Percentiles rank a stretch among this genome's conserved stretches.
Conservation (phyloP, 2,329 filamentous ascomycete genomes). For the Colletotrichum melonis region DNA sequence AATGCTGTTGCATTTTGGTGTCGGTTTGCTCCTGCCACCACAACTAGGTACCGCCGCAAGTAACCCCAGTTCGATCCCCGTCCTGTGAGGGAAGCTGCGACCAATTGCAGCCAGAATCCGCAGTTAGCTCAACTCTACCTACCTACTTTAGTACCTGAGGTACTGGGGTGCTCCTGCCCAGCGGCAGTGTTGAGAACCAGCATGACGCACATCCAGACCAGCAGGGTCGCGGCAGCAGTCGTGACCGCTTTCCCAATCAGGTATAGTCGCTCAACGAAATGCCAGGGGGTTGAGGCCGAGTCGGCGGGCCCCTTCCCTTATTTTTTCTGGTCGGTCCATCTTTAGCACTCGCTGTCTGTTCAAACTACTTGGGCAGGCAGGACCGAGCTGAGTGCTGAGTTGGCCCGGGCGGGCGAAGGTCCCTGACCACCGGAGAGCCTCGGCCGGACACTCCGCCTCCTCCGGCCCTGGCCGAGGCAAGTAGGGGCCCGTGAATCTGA, state of each 20-base stretch:
- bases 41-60: neutral
- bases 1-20: neutral
- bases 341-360: neutral
- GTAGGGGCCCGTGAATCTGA: neutral
- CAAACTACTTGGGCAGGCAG: neutral
- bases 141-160: too few relatives aligned
- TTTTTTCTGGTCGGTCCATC: neutral
- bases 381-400: neutral
- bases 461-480: conserved; percentile 30
- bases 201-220: conserved; percentile 32
- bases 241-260: conserved; percentile 13
- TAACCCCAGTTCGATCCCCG: conserved; percentile 9
- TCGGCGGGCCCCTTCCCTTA: neutral
- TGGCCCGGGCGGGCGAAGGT: neutral
- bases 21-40: neutral
- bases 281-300: conserved; percentile 37
- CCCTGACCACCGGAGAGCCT: conserved; percentile 12
- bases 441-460: conserved; percentile 27
- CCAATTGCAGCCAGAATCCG: conserved; percentile 10
- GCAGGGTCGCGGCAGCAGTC: conserved; percentile 15
- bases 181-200: conserved; percentile 31
- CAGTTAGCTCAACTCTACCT: neutral
- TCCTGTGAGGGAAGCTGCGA: conserved; percentile 5
- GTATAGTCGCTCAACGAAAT: conserved; percentile 36
- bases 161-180: conserved; percentile 20